These are phyloP conservation scores for Suillus tomentosus DNA, from an alignment of 768 basidiomycete species.

Conservation along the genomic window DNA sequence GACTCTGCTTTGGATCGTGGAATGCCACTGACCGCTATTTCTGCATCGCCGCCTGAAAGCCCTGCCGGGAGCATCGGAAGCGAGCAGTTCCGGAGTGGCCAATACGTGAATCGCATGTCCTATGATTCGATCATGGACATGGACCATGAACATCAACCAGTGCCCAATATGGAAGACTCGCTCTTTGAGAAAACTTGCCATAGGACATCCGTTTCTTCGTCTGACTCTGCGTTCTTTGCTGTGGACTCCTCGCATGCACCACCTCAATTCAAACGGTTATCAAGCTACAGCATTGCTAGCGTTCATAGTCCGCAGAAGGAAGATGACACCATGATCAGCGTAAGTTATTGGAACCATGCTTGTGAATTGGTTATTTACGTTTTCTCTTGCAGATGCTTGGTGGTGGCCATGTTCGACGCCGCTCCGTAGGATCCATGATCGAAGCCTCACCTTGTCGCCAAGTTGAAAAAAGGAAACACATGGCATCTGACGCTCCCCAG, in stretches of 20 bases:
- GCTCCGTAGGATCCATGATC: conserved; percentile 64
- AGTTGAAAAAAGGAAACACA: conserved; percentile 62
- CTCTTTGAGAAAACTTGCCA: conserved; percentile 65
- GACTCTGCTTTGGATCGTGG: conserved; percentile 55
- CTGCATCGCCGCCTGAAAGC: conserved; percentile 63
- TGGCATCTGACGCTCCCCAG: conserved; percentile 25
- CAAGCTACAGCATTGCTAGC: conserved; percentile 55
- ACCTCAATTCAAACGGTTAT: conserved; percentile 64
- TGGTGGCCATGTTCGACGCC: conserved; percentile 71
- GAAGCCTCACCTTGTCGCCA: conserved; percentile 72
- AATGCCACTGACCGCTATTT: conserved; percentile 60
- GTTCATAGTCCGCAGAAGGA: conserved; percentile 57
- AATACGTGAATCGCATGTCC: conserved; percentile 39
- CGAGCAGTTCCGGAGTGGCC: conserved; percentile 15
- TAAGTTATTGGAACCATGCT: conserved; percentile 35
- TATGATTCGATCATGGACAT: conserved; percentile 72
- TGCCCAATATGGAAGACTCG: conserved; percentile 44
- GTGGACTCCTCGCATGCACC: conserved; percentile 42
- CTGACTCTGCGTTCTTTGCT: conserved; percentile 63
- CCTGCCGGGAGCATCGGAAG: conserved; percentile 22
- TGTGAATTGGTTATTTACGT: conserved; percentile 13
- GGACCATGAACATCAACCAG: conserved; percentile 39
- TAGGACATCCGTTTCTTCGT: conserved; percentile 47
- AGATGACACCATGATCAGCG: conserved; percentile 82
- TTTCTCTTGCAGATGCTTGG: conserved; percentile 65